These are phyloP conservation scores for Aspergillus fumigatiaffinis DNA, from an alignment of 2,329 filamentous ascomycete species.

Conservation along the genomic window DNA sequence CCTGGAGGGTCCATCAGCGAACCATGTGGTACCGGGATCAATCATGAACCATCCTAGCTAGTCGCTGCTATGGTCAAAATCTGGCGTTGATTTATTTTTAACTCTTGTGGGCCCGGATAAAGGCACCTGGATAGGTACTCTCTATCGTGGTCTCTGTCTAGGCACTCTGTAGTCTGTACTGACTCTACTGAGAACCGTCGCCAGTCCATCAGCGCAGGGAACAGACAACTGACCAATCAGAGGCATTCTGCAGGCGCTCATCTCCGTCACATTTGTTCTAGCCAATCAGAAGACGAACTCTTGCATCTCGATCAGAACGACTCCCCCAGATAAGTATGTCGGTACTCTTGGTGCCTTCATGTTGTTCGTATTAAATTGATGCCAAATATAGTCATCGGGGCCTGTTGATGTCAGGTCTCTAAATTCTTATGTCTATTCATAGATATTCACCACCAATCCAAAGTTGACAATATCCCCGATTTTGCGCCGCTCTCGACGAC, in stretches of 20 bases:
- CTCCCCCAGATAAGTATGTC: neutral
- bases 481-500: neutral
- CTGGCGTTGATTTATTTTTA: neutral
- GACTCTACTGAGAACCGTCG: neutral
- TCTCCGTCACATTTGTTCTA: slow-evolving; percentile 16
- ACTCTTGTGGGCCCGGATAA: neutral
- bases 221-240: slow-evolving; percentile 18
- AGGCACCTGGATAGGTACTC: neutral
- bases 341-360: neutral
- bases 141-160: neutral
- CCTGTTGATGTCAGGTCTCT: neutral
- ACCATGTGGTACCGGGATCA: slow-evolving; percentile 15
- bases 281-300: slow-evolving; percentile 1
- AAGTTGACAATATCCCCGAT: neutral
- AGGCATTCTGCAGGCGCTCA: slow-evolving; percentile 28
- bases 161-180: too few species aligned
- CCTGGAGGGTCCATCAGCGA: slow-evolving; percentile 4
- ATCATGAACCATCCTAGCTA: slow-evolving; percentile 1
- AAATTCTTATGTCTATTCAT: neutral
- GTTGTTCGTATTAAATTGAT: neutral
- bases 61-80: neutral
- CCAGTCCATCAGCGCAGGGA: neutral
- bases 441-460: neutral
- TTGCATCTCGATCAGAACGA: neutral
- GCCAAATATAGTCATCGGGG: neutral